Evolutionary conservation across 1,284 basidiomycete genomes (phyloP).

Genomic region (Ceratobasidium sp.): DNA sequence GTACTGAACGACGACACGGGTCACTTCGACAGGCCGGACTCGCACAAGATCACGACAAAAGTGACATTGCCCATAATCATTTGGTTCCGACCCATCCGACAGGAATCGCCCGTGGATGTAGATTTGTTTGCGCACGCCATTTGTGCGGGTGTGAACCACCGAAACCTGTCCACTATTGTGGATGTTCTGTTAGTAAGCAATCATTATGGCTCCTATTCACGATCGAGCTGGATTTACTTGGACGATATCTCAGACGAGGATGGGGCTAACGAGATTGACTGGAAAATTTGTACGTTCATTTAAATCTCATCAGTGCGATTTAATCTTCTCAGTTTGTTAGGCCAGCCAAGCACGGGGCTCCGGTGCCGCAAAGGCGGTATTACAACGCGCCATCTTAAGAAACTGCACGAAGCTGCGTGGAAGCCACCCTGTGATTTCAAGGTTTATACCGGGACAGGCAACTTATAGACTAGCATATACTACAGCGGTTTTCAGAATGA

Average conservation of each 20-base stretch:
- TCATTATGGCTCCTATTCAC: constrained; percentile 90
- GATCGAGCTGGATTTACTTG: constrained; percentile 82
- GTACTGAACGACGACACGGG: constrained; percentile 88
- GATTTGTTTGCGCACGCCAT: constrained; percentile 83
- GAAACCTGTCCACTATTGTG: constrained; percentile 85
- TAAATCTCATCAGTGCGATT: background rate
- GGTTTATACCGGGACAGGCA: constrained; percentile 77
- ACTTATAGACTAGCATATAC: constrained; percentile 4
- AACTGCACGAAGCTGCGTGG: constrained; percentile 68
- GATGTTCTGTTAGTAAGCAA: constrained; percentile 93
- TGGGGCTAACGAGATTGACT: constrained; percentile 72
- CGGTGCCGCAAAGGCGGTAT: constrained; percentile 77
- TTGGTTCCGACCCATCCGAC: too few species aligned
- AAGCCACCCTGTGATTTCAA: constrained; percentile 74
- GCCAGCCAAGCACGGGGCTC: constrained; percentile 89
- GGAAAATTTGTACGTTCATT: constrained; percentile 53
- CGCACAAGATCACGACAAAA: constrained; percentile 75
- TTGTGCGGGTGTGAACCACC: constrained; percentile 70
- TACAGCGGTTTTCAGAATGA: too few species aligned
- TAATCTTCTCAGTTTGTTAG: constrained; percentile 55
- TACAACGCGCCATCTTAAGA: constrained; percentile 67
- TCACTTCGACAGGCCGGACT: constrained; percentile 82
- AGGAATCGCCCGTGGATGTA: constrained; percentile 78
- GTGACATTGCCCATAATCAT: too few species aligned
- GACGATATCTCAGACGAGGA: constrained; percentile 85